Base-by-base conservation (phyloP, 1,139 yeast genomes). In the Candida sp. region DNA sequence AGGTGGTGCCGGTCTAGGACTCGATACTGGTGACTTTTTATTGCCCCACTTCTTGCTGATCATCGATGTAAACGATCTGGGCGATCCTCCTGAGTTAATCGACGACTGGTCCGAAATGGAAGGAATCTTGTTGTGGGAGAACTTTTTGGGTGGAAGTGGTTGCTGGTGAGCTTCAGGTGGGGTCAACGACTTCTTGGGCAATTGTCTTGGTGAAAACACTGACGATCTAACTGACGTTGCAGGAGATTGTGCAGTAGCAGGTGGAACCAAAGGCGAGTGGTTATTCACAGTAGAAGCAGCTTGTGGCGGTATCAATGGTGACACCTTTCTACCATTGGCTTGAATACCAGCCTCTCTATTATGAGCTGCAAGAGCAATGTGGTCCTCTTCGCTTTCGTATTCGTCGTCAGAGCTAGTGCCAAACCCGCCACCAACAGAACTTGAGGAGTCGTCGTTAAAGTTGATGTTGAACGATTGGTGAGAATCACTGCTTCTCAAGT, bases 381-480 rank as follows among this genome's bases (percentile, higher is more conserved):
- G 49, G 22, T 44, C 48, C n/a, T 54, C 48, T 12, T 52, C 55
- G 9, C 50, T 51, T 7, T 56, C 63, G 1, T 62, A 68, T 12
- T 63, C 70, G 37, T 67, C 72, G 38, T 66, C 67, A 6, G 66
- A 51, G 8, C 70, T 72, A 48, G 65, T 62, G 42, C 78, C 69
- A 47, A 63, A 63, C 40, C 77, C 69, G 45, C 68, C 70, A 48
- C 68, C 70, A 40, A 68, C 69, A 25, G 61, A 60, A 17, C 66
- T 58, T 31, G 61, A 60, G 22, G 60, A 55, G 40, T 65, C 70
- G 47, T 73, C 78, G 34, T 68, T 72, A 49, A 73, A 69, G 1
- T 78, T 70, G 23, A 75, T 58, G 49, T 70, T 75, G 54, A 77
- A 73, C 34, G 79, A 76, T 61, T 77, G 81, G 55, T 77, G 81